These are phyloP conservation scores for Liriodendron chinense DNA, from an alignment of 164 flowering plant genomes.

Conservation along the genomic window DNA sequence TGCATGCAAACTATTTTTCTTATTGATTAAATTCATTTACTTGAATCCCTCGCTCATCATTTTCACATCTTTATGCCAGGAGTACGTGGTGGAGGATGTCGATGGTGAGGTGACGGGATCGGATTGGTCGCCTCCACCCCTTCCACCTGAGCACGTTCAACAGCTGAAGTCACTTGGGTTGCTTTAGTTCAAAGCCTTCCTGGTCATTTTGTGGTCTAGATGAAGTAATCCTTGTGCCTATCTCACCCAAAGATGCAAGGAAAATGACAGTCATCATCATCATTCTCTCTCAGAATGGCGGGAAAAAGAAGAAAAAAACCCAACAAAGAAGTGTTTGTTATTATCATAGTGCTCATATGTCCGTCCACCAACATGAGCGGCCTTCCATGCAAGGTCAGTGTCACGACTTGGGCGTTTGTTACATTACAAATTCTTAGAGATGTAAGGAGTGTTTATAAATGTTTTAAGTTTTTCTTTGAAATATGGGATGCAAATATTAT, in stretches of 20 bases:
- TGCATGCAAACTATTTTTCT: not conserved
- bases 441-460: too few relatives aligned
- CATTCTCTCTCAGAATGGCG: not conserved
- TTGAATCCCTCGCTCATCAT: not conserved
- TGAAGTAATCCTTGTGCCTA: not conserved
- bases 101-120: slow-evolving; percentile 85
- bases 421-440: not conserved
- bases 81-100: slow-evolving; percentile 98
- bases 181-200: slow-evolving; percentile 27
- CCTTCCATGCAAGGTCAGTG: not conserved
- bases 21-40: not conserved
- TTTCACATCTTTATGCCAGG: slow-evolving; percentile 38
- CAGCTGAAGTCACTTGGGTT: slow-evolving; percentile 94
- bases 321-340: not conserved
- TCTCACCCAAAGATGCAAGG: not conserved
- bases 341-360: not conserved
- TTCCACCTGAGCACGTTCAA: slow-evolving; percentile 86
- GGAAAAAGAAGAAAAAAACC: not conserved
- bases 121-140: slow-evolving; percentile 88
- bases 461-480: too few relatives aligned
- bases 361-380: not conserved
- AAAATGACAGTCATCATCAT: not conserved
- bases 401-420: not conserved
- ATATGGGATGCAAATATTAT: too few relatives aligned
- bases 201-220: not conserved